Evolutionary conservation across 1,139 yeast species (phyloP).

Genomic region (Yamadazyma atmosphaerica): DNA sequence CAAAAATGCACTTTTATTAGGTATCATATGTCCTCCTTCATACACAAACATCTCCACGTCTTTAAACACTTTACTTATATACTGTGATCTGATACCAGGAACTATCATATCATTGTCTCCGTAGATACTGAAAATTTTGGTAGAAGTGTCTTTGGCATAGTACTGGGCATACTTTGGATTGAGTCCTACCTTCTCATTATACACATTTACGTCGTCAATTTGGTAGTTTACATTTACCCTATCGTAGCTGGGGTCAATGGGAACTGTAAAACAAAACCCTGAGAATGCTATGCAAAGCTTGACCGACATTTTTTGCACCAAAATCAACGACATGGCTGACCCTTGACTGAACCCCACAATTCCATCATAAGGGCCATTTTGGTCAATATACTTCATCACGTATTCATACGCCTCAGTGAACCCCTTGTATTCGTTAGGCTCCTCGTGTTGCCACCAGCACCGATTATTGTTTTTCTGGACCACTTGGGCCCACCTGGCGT

Average conservation of each 20-base stretch:
- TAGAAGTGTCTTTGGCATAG: constrained; percentile 17
- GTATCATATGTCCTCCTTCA: constrained; percentile 44
- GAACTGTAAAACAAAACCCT: constrained; percentile 57
- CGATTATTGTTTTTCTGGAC: constrained; percentile 53
- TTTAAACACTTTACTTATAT: constrained; percentile 23
- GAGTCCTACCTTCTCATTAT: constrained; percentile 20
- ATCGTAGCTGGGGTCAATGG: constrained; percentile 18
- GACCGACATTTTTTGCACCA: constrained; percentile 34
- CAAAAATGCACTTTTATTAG: constrained; percentile 30
- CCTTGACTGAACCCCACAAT: constrained; percentile 93
- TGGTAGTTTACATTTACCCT: constrained; percentile 20
- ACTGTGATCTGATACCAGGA: constrained; percentile 31
- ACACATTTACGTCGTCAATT: constrained; percentile 23
- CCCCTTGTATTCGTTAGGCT: constrained; percentile 27
- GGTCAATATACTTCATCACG: constrained; percentile 55
- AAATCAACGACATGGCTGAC: constrained; percentile 72
- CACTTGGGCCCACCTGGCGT: constrained; percentile 25
- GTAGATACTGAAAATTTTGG: constrained; percentile 29
- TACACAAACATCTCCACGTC: constrained; percentile 22
- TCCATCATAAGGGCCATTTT: constrained; percentile 87
- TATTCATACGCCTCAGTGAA: constrained; percentile 32
- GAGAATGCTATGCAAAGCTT: constrained; percentile 52
- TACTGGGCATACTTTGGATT: constrained; percentile 18
- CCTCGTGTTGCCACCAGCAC: constrained; percentile 43
- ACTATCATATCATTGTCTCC: constrained; percentile 37